Evolutionary conservation across 1,139 yeast species (phyloP), one percentile per base, ranked within the genome.

Genomic region (Schwanniomyces etchellsii): DNA sequence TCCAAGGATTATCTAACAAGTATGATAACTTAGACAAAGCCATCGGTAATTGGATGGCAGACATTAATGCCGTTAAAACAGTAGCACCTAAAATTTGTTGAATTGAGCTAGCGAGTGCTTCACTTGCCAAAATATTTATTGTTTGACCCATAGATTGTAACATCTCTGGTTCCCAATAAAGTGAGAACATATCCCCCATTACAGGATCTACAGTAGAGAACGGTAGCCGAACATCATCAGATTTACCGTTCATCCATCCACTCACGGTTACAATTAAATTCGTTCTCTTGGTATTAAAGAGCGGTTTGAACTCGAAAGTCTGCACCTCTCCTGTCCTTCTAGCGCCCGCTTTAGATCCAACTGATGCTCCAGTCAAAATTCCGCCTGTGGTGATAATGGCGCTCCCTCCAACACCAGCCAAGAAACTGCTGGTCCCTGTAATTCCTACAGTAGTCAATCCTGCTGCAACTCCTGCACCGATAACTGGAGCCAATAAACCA

Each of bases 151-250:
- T 88, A 30, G 95, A 84, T 39, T 77, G 83, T 47, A 93, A 74
- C 94, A 93, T 85, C 45, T 93, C 98, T 0, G 99, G 99, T 54
- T 93, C 99, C 98, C 98, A 93, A 28, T 84, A 62, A 11, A 93
- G 65, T 0, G 97, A 86, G 47, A 83, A 83, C 45, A 91, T 62
- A 55, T 93, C 99, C 9, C 99, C 98, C 93, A 91, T 88, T 0
- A 89, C 85, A 0, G 98, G 98, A 52, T 93, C 98, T 4, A 91
- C 83, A 0, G 98, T 91, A 1, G 96, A 85, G 51, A 89, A 93
- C 3, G 98, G 98, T 39, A 93, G 69, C 50, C 99, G 70, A 11
- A 93, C 94, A 70, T 93, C 99, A 76, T 93, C 99, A 44, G 81
- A 76, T 39, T 78, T 81, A 53, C 96, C 95, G 37, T 82, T 80